Conservation (phyloP, 2,329 filamentous ascomycete species). For the Talaromyces albobiverticillius region DNA sequence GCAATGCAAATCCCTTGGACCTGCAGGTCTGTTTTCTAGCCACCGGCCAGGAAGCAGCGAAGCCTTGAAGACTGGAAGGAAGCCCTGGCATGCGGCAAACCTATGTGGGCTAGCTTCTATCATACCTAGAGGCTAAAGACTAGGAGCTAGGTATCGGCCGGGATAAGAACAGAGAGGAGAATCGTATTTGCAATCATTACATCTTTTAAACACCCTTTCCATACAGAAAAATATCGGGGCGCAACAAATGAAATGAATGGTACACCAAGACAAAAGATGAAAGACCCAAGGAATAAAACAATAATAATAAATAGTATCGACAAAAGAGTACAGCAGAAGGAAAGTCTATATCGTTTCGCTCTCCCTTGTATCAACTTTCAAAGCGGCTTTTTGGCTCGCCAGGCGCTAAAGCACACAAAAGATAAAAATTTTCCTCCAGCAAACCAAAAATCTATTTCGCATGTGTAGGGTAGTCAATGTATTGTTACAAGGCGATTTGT, state of each 20-base stretch:
- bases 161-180: conserved; percentile 15
- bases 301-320: conserved; percentile 18
- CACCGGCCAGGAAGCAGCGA: not conserved
- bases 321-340: conserved; percentile 19
- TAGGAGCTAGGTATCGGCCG: no score
- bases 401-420: conserved; percentile 1
- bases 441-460: conserved; percentile 21
- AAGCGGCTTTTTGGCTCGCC: conserved; percentile 13
- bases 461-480: conserved; percentile 24
- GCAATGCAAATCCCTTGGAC: conserved; percentile 14
- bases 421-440: no score
- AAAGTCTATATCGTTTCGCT: conserved; percentile 16
- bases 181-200: conserved; percentile 15
- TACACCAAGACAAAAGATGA: conserved; percentile 14
- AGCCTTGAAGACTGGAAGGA: no score
- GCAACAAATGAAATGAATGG: not conserved
- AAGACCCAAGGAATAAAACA: conserved; percentile 22
- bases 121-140: no score
- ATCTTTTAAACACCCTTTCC: conserved; percentile 8
- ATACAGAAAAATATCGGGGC: not conserved
- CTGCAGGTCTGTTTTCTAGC: conserved; percentile 2
- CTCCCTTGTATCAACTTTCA: conserved; percentile 6
- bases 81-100: no score
- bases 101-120: no score
- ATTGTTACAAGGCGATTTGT: conserved; percentile 38